phyloP scores from a whole-genome alignment of 2,329 filamentous ascomycete genomes.

The Tolypocladium guangdongense region DNA sequence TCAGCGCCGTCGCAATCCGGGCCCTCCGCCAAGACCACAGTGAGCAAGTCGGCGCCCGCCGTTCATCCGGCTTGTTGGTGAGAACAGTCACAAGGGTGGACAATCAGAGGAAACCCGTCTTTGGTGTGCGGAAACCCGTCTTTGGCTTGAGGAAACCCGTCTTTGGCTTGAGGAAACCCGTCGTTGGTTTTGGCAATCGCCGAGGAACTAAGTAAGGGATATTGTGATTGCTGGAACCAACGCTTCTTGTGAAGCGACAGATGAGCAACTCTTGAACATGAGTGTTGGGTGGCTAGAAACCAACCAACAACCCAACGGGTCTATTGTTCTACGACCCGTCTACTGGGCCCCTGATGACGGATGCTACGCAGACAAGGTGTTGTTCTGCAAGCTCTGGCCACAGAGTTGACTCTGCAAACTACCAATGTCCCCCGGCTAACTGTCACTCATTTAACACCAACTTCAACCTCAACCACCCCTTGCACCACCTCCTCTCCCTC shows the following conservation, averaged over 20 bases:
- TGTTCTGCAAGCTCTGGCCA: not conserved
- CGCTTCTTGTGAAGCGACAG: too few relatives aligned
- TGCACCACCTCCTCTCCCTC: slow-evolving; percentile 9
- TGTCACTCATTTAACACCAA: not conserved
- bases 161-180: too few relatives aligned
- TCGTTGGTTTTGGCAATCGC: not conserved
- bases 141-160: too few relatives aligned
- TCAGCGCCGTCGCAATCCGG: not conserved
- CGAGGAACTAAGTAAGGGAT: not conserved
- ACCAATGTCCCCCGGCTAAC: not conserved
- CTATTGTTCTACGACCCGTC: not conserved
- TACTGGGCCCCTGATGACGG: not conserved
- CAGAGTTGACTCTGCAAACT: not conserved
- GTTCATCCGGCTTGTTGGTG: not conserved
- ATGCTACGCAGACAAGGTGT: not conserved
- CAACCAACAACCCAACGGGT: not conserved
- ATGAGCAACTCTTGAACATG: not conserved
- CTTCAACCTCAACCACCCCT: slow-evolving; percentile 7
- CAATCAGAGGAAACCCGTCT: too few relatives aligned
- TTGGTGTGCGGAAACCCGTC: too few relatives aligned
- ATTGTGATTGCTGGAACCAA: not conserved
- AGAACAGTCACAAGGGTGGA: not conserved
- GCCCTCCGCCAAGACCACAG: not conserved
- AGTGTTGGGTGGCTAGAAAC: not conserved
- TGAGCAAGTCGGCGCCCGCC: not conserved